Percentiles rank a stretch among this genome's conserved stretches.
phyloP scores from a whole-genome alignment of 129 eudicot species.

The Flaveria brownii region DNA sequence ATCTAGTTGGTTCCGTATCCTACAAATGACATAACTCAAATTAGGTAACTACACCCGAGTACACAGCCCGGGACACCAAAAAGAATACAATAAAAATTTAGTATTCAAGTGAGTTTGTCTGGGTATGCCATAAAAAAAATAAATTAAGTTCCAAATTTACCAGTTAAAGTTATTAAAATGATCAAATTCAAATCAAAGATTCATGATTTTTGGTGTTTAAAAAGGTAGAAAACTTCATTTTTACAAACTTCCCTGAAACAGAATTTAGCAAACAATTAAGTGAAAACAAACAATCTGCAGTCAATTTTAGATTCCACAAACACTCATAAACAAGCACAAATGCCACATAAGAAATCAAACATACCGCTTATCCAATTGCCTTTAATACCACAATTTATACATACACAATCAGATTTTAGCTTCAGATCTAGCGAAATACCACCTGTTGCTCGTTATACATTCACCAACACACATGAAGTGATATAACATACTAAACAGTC shows the following conservation, averaged over 20 bases:
- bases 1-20: background rate
- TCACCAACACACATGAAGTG: slow-evolving; percentile 16
- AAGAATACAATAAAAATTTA: background rate
- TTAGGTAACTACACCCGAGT: too few relatives aligned
- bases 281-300: slow-evolving; percentile 10
- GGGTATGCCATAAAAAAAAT: background rate
- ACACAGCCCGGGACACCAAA: too few relatives aligned
- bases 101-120: background rate
- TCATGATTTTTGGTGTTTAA: background rate
- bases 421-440: slow-evolving; percentile 23
- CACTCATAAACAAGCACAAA: slow-evolving; percentile 8
- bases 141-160: background rate
- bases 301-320: background rate
- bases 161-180: background rate
- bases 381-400: slow-evolving; percentile 6
- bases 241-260: slow-evolving; percentile 9
- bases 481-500: background rate
- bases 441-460: background rate
- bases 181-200: slow-evolving; percentile 5
- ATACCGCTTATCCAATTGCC: background rate
- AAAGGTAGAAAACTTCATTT: background rate
- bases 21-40: background rate
- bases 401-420: slow-evolving; percentile 6
- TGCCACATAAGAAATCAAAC: background rate
- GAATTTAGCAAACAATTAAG: slow-evolving; percentile 4